Base-by-base conservation (phyloP, 805 yeast genomes). In the Yarrowia alimentaria region DNA sequence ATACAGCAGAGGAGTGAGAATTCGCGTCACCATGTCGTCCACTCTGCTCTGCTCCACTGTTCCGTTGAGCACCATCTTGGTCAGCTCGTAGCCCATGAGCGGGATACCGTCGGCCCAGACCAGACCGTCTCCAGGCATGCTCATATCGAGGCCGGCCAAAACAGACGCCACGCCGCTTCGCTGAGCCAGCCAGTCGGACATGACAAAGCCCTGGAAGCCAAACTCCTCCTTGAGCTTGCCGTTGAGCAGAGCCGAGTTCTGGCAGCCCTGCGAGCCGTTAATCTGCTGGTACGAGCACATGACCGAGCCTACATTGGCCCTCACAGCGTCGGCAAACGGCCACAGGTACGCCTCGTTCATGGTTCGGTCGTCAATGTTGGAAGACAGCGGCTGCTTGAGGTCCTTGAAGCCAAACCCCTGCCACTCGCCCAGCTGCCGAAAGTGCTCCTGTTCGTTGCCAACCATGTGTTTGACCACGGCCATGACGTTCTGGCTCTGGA, bases 201-300 rank as follows among this genome's bases (percentile, higher is more conserved):
- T 74, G n/a, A 80, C 80, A 61, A 78, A 80, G 0, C 85, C 85
- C 64, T 80, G 83, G 58, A 79, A 80, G 0, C 83, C 84, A 47
- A 79, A 63, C 61, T 80, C 83, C 40, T 74, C 80, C 63, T 79
- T 80, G 56, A 80, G 64, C 19, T 80, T 64, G 51, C 74, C 69
- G 61, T 80, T 80, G 55, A 80, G 56, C 34, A 78, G 66, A 54
- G 75, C 73, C 3, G 80, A 70, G 59, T 80, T 80, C 57, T 80
- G 81, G 59, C 84, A 79, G 6, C 81, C 75, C 55, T 76, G 75
- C 1, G 79, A 69, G 54, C 76, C 74, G 64, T 80, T 80, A 29
- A 79, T 74, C 54, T 69, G 68, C 56, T 79, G 79, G 60, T 77
- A 79, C 1, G 82, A 68, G 57, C 85, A 79, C 78, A 80, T 77